A percentile compares a stretch with the other conserved stretches of the same genome.
Evolutionary conservation across 495 filamentous ascomycete genomes (phyloP).

Genomic region (Xylaria nigripes): DNA sequence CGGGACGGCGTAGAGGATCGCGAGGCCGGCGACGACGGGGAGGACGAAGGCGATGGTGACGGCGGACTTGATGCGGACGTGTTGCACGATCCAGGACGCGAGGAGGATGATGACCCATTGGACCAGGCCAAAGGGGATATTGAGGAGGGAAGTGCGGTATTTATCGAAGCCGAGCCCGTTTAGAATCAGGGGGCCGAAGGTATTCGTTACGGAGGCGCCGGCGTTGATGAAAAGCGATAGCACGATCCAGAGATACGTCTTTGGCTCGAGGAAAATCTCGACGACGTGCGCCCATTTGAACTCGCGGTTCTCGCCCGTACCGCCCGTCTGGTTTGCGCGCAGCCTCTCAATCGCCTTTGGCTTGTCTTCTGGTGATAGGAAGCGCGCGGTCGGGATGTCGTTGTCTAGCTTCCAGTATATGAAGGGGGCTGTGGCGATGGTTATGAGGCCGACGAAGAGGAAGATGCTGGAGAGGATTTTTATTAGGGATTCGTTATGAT

Average conservation of each 20-base stretch:
- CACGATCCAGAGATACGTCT: constrained; percentile 40
- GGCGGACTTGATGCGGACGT: constrained; percentile 42
- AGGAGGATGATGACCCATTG: constrained; percentile 49
- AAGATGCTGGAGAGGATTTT: constrained; percentile 46
- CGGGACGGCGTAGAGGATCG: constrained; percentile 46
- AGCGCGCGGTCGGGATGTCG: constrained; percentile 43
- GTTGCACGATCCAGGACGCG: constrained; percentile 46
- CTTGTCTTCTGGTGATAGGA: constrained; percentile 44
- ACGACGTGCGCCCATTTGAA: constrained; percentile 43
- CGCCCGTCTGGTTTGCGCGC: constrained; percentile 48
- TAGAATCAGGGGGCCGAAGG: constrained; percentile 55
- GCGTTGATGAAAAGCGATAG: constrained; percentile 52
- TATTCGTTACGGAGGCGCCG: constrained; percentile 52
- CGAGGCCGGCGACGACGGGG: constrained; percentile 50
- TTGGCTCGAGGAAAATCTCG: constrained; percentile 36
- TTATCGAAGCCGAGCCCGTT: constrained; percentile 51
- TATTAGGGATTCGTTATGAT: neutral
- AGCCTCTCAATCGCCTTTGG: constrained; percentile 37
- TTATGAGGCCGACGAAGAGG: constrained; percentile 51
- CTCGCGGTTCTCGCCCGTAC: constrained; percentile 44
- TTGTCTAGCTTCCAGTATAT: constrained; percentile 47
- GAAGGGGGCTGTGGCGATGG: constrained; percentile 43
- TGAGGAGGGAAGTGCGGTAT: constrained; percentile 53
- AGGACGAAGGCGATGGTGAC: constrained; percentile 42
- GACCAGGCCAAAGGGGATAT: constrained; percentile 55